phyloP scores from a whole-genome alignment of 1,139 yeast genomes.

The Diutina siamensis region DNA sequence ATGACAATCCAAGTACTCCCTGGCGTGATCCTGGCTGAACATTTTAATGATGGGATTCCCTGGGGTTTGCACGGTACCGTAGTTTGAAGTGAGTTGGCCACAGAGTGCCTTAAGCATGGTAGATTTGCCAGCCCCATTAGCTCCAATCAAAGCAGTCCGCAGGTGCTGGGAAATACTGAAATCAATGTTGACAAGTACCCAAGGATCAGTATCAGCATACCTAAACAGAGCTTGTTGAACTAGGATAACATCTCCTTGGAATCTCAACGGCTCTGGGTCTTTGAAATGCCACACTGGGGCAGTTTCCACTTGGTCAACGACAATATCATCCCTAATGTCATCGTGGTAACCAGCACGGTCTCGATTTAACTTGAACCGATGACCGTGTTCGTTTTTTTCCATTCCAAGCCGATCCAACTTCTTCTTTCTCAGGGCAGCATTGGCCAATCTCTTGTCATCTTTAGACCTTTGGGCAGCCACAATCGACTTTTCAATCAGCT shows the following conservation, averaged over 20 bases:
- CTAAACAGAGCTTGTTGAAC: slow-evolving; percentile 1
- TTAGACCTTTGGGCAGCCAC: not conserved
- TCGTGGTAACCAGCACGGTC: slow-evolving; percentile 3
- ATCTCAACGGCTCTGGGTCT: not conserved
- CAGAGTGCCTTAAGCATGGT: not conserved
- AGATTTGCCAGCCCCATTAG: slow-evolving; percentile 5
- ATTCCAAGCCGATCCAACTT: slow-evolving; percentile 6
- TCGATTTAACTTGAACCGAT: slow-evolving; percentile 6
- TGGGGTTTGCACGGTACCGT: slow-evolving; percentile 1
- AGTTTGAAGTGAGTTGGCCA: not conserved
- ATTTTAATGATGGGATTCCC: slow-evolving; percentile 1
- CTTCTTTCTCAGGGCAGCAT: slow-evolving; percentile 2
- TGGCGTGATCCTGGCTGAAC: not conserved
- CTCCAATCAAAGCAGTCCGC: slow-evolving; percentile 3
- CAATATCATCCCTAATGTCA: slow-evolving; percentile 5
- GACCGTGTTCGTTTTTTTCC: slow-evolving; percentile 5
- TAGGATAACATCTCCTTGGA: not conserved
- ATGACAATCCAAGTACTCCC: not conserved
- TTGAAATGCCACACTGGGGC: not conserved
- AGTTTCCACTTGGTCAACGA: not conserved
- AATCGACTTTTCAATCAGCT: slow-evolving; percentile 1
- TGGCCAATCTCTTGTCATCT: slow-evolving; percentile 5
- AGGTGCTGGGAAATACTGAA: not conserved
- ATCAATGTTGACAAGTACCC: not conserved
- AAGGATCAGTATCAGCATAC: not conserved